Evolutionary conservation across 1,139 yeast species (phyloP), one percentile per base, ranked within the genome.

Genomic region (Yamadazyma blattariae): DNA sequence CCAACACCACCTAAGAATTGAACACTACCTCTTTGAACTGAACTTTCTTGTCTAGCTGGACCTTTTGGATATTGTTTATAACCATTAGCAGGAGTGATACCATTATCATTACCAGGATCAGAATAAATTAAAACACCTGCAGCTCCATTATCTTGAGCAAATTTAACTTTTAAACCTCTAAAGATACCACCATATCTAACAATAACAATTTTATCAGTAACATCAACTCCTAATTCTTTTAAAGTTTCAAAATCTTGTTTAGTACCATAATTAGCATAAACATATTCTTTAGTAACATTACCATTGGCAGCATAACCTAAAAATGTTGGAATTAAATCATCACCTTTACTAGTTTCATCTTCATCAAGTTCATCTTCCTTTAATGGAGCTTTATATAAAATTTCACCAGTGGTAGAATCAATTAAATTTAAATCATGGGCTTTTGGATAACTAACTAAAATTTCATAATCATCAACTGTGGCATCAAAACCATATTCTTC

Each of bases 21-120:
- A 3, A 82, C 92, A 39, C 90, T 80, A 1, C 96, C 96, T 52
- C 96, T 72, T 64, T 86, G 92, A 26, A 85, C 84, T 1, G 74
- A 63, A 34, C 70, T 63, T 42, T 67, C 74, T 37, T 70, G 74
- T 49, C 76, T 60, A 1, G 75, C 74, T 14, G 74, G 74, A 3
- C 74, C 74, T 7, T 60, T 41, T 3, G 74, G 74, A 40, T 67
- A 69, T 44, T 64, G 73, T 44, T 67, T 56, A 44, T 52, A 68
- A 0, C 75, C 76, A 40, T 69, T 65, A 1, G 62, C 68, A 1
- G 66, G 65, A 10, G 74, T 68, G 20, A 67, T 52, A 5, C 69
- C 74, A 34, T 33, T 29, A 42, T 70, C 76, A 38, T 69, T 72
- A 29, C 69, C 72, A 7, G 76, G 76, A 36, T 70, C 76, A 7